Conservation (phyloP, 73 alveolate species). For the Stentor coeruleus region DNA sequence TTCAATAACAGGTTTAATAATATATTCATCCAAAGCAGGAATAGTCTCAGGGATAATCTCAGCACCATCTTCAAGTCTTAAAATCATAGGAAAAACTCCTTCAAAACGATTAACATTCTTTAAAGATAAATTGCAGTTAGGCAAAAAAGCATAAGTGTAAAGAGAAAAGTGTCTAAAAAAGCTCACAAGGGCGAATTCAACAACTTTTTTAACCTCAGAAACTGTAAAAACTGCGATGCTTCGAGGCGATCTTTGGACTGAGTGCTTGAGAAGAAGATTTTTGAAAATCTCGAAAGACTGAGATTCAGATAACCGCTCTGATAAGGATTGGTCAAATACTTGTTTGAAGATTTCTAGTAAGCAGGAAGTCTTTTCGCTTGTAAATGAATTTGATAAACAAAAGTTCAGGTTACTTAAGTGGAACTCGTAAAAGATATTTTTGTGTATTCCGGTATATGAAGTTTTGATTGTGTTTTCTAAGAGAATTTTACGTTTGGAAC, state of each 20-base stretch:
- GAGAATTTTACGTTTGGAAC: too few species aligned
- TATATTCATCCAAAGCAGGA: slow-evolving; percentile 26
- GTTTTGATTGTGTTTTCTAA: too few species aligned
- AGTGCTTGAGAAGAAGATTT: slow-evolving; percentile 44
- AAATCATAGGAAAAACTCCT: slow-evolving; percentile 21
- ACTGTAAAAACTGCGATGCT: slow-evolving; percentile 48
- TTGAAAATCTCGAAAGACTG: slow-evolving; percentile 39
- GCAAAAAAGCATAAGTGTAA: slow-evolving; percentile 46
- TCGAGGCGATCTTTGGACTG: slow-evolving; percentile 61
- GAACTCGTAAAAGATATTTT: too few species aligned
- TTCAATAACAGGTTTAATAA: slow-evolving; percentile 27
- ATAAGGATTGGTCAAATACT: slow-evolving; percentile 19
- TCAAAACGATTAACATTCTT: slow-evolving; percentile 27
- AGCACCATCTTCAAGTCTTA: slow-evolving; percentile 19
- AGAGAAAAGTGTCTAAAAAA: slow-evolving; percentile 41
- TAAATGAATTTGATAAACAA: slow-evolving; percentile 38
- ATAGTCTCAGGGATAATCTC: slow-evolving; percentile 13
- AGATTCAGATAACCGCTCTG: slow-evolving; percentile 29
- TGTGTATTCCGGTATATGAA: too few species aligned
- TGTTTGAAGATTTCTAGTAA: slow-evolving; percentile 44
- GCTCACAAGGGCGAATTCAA: slow-evolving; percentile 44
- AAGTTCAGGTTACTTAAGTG: slow-evolving; percentile 45
- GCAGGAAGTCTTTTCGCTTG: slow-evolving; percentile 44
- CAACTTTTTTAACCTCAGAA: slow-evolving; percentile 48
- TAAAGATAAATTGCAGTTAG: slow-evolving; percentile 47